Percentiles rank a stretch among this genome's conserved stretches.
These are phyloP conservation scores for Diversispora eburnea DNA, from an alignment of 192 early-diverging fungal species.

Conservation along the genomic window DNA sequence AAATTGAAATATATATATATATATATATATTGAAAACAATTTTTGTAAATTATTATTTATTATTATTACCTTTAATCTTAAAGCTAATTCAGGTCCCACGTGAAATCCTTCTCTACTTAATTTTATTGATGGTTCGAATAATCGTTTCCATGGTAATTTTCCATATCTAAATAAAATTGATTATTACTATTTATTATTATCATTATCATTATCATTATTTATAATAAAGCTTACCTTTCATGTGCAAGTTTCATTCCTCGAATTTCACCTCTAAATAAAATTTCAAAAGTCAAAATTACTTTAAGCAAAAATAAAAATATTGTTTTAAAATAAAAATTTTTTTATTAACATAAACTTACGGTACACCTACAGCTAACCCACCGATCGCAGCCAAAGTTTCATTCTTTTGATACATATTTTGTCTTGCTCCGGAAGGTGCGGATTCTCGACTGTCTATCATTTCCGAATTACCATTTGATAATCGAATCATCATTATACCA, in stretches of 20 bases:
- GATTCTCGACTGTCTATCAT: constrained; percentile 86
- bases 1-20: not conserved
- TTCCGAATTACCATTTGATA: constrained; percentile 53
- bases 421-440: constrained; percentile 66
- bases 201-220: not conserved
- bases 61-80: constrained; percentile 32
- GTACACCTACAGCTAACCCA: constrained; percentile 72
- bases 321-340: not conserved
- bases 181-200: not conserved
- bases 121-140: constrained; percentile 75
- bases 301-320: constrained; percentile 30
- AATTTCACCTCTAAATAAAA: constrained; percentile 68
- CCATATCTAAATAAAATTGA: constrained; percentile 51
- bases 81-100: constrained; percentile 47
- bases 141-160: constrained; percentile 75
- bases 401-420: constrained; percentile 77
- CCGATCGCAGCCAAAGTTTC: constrained; percentile 68
- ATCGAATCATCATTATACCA: constrained; percentile 84
- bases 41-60: not conserved
- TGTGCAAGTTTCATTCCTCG: constrained; percentile 82
- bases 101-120: constrained; percentile 73
- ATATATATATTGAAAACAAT: not conserved
- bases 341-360: constrained; percentile 45
- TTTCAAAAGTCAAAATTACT: not conserved
- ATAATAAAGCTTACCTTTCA: constrained; percentile 40